Base-by-base conservation (phyloP, 352 stramenopile species). In the Globisporangium camurandrum region DNA sequence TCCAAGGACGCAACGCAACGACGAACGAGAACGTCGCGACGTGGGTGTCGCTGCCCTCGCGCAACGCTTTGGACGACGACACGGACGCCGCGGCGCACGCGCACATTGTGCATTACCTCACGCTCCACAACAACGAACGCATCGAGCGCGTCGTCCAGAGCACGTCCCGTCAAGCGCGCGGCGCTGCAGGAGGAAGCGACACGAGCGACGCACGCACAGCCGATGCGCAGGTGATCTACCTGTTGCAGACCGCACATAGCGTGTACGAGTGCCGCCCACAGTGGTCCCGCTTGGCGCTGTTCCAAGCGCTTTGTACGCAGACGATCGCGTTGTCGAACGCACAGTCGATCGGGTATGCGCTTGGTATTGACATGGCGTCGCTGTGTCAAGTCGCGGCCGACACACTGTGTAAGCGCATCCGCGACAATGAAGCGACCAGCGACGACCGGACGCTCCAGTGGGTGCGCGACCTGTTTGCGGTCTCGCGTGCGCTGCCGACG, bases 301-400 rank as follows among this genome's bases (percentile, higher is more conserved):
- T 92, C 38, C 80, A 83, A 33, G 76, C 83, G 17, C 59, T 94
- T 14, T 73, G 80, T 28, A 53, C 49, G 9, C 77, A 62, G 11
- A 57, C 57, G 1, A 88, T 92, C 26, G 57, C 65, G 2, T 62
- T 94, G 17, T 61, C 62, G 27, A 76, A 91, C 43, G 83, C 80
- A 1, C 61, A 88, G n/a, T 90, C 71, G 8, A 94, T 94, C 23
- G 83, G 83, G 2, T 91, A 94, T 47, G 80, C 83, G 2, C 64
- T 94, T 40, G 80, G 80, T 19, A 90, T 91, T 30, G 83, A 94
- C 51, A 94, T 94, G 83, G 71, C 83, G 36, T 92, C 83, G 11
- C 58, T 94, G 6, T 94, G 83, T 36, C 74, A 92, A 55, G 78
- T 92, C 10, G 83, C 86, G 3, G 80, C 80, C 14, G 83, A 94